Base-by-base conservation (phyloP, 2,329 filamentous ascomycete species). In the Monosporascus sp. region DNA sequence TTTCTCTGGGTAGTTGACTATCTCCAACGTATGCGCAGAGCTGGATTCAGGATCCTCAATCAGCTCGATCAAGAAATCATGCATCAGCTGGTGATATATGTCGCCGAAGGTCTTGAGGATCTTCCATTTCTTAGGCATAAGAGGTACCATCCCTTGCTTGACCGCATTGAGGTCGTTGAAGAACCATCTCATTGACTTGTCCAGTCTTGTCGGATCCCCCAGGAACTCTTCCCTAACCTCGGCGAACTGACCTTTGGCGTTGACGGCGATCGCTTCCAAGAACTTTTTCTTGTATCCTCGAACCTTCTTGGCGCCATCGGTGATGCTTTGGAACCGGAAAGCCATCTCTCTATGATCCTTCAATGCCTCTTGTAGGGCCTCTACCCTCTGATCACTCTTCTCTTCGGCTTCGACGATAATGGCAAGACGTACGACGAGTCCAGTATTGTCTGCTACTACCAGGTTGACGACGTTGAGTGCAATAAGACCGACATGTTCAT, bases 251-350 rank as follows among this genome's bases (percentile, higher is more conserved):
- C 80, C 81, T 65, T 88, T 80, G 6, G 86, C 89, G 57, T 84
- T 85, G 54, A 85, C 76, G 62, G 85, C 82, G 65, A 97, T 90
- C 39, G 88, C 86, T 64, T 89, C 80, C 39, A 96, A 71, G 68
- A 97, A 97, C 68, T 96, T 96, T 62, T 96, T 89, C 74, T 97
- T 99, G 76, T 99, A 99, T 3, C 93, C 94, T 58, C 93, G 86
- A 50, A 95, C 84, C 59, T 91, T 89, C 70, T 95, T 95, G 22
- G 93, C 90, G 1, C 93, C 93, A 59, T 93, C 88, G 9, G 92
- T 93, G 72, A 99, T 96, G 62, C 90, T 93, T 73, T 96, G 92
- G 76, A 99, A 96, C 49, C 93, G 83, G 47, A 86, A 86, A 9
- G 92, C 94, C 67, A 99, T 88, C 68, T 97, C 93, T 68, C 93